phyloP scores from a whole-genome alignment of 2,329 filamentous ascomycete species.

The Colletotrichum siamense region DNA sequence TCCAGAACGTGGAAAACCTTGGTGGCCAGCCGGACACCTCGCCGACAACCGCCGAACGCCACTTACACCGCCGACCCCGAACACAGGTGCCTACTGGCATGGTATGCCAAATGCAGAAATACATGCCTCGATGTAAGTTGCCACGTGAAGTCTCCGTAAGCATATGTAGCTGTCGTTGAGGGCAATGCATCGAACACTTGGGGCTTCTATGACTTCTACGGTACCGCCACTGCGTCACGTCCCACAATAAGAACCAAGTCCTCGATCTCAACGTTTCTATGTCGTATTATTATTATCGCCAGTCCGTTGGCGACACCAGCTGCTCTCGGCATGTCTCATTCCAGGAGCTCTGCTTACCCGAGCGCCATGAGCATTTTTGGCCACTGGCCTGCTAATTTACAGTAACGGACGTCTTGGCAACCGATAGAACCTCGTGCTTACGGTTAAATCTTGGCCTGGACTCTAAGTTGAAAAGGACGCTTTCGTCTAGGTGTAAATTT shows the following conservation, averaged over 20 bases:
- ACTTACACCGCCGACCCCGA: neutral
- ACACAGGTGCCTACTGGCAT: neutral
- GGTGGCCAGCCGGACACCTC: neutral
- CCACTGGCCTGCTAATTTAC: neutral
- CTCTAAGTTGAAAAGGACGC: neutral
- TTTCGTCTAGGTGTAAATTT: neutral
- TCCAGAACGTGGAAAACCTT: neutral
- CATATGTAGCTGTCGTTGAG: neutral
- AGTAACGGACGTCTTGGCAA: neutral
- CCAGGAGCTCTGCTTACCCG: neutral
- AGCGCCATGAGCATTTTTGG: neutral
- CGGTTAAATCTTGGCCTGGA: neutral
- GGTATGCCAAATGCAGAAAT: neutral
- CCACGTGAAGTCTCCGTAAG: neutral
- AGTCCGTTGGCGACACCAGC: neutral
- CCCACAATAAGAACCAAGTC: neutral
- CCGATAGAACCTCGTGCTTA: neutral
- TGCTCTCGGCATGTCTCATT: constrained; percentile 1
- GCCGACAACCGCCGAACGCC: neutral
- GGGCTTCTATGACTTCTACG: neutral
- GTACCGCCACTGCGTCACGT: neutral
- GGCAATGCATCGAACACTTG: neutral
- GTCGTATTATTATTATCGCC: neutral
- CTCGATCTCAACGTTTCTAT: neutral
- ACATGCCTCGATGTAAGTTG: neutral